A percentile compares a stretch with the other conserved stretches of the same genome.
Conservation (phyloP, 1,139 yeast species). For the Tardiomyces blankii region DNA sequence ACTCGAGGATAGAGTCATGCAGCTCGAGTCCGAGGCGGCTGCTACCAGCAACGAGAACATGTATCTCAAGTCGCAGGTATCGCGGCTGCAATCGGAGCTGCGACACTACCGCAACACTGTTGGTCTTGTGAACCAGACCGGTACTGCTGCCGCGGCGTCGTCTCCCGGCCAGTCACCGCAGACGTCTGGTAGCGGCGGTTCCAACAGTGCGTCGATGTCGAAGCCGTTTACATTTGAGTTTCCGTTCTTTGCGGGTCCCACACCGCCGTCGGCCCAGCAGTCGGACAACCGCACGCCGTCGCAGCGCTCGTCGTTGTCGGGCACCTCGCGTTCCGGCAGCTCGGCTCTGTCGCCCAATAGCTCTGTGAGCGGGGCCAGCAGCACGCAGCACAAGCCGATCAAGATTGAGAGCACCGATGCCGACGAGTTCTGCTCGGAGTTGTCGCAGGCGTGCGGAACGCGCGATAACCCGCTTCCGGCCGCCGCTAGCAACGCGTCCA, state of each 20-base stretch:
- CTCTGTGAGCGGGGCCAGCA: conserved; percentile 6
- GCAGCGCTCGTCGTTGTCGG: neutral
- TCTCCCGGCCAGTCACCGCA: neutral
- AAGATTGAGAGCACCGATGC: neutral
- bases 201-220: neutral
- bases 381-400: neutral
- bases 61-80: conserved; percentile 65
- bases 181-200: neutral
- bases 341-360: neutral
- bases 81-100: conserved; percentile 61
- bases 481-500: neutral
- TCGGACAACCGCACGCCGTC: neutral
- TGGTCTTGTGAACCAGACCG: neutral
- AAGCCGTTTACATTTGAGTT: conserved; percentile 30
- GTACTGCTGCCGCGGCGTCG: neutral
- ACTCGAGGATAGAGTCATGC: conserved; percentile 64
- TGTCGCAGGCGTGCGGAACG: conserved; percentile 81
- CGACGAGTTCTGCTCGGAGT: conserved; percentile 56
- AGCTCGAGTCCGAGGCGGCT: conserved; percentile 59
- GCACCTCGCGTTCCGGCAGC: neutral
- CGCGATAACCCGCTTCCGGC: conserved; percentile 27
- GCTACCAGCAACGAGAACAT: conserved; percentile 59
- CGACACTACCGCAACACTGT: conserved; percentile 39
- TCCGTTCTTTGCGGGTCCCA: conserved; percentile 22
- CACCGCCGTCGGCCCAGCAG: neutral